phyloP scores from a whole-genome alignment of 495 filamentous ascomycete genomes.

The Chlorociboria aeruginascens region DNA sequence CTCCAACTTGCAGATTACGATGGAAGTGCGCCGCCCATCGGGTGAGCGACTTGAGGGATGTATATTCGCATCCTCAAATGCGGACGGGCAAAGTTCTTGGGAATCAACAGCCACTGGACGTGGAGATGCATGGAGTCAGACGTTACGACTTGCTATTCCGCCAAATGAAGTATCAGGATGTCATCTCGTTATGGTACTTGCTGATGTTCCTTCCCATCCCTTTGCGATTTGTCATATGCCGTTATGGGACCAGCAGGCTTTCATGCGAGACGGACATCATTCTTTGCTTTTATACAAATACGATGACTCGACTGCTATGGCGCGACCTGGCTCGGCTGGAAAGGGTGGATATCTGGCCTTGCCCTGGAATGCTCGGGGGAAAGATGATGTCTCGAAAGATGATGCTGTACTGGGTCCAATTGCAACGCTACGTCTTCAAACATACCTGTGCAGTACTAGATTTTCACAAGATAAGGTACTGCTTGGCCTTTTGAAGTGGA shows the following conservation, averaged over 20 bases:
- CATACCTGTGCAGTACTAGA: conserved; percentile 87
- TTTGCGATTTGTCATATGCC: conserved; percentile 91
- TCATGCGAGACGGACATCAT: conserved; percentile 78
- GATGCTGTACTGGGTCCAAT: conserved; percentile 61
- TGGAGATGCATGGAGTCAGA: conserved; percentile 76
- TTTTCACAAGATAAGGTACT: conserved; percentile 92
- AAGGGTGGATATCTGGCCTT: conserved; percentile 72
- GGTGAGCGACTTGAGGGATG: conserved; percentile 78
- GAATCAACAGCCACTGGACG: conserved; percentile 69
- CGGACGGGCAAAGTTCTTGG: conserved; percentile 66
- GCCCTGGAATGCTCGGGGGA: conserved; percentile 61
- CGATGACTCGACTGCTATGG: conserved; percentile 66
- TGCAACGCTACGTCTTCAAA: conserved; percentile 66
- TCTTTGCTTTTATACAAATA: conserved; percentile 74
- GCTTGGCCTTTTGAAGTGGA: conserved; percentile 77
- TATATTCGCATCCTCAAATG: conserved; percentile 78
- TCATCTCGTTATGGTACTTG: conserved; percentile 81
- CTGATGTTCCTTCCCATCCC: conserved; percentile 71
- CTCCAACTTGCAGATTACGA: conserved; percentile 71
- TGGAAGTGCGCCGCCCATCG: conserved; percentile 68
- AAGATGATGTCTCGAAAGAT: conserved; percentile 55
- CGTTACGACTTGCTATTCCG: conserved; percentile 68
- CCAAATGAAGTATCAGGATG: conserved; percentile 70
- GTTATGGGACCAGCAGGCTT: conserved; percentile 84
- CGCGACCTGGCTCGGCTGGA: conserved; percentile 31